Percentiles rank a stretch among this genome's conserved stretches.
phyloP scores from a whole-genome alignment of 2,329 filamentous ascomycete genomes.

The Fusarium neocosmosporiellum region DNA sequence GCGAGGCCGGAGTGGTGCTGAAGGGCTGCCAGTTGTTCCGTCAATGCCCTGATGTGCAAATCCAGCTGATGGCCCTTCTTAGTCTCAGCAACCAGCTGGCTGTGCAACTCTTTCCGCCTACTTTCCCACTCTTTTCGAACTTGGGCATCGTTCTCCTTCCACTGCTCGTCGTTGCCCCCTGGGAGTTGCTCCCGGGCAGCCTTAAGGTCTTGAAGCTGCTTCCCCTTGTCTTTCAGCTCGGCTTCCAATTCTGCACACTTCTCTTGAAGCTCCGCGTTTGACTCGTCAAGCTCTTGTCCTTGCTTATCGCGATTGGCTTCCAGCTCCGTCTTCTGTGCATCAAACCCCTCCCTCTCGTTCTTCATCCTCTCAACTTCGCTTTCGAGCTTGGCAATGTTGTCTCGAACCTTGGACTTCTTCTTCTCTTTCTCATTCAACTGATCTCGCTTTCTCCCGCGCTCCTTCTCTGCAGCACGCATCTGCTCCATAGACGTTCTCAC shows the following conservation, averaged over 20 bases:
- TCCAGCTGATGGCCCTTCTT: conserved; percentile 60
- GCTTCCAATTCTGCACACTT: conserved; percentile 75
- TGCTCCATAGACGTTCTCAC: conserved; percentile 83
- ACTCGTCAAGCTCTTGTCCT: conserved; percentile 62
- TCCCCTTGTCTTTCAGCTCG: conserved; percentile 73
- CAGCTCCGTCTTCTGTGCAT: conserved; percentile 63
- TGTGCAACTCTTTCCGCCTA: conserved; percentile 64
- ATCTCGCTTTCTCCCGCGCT: conserved; percentile 82
- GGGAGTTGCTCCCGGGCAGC: conserved; percentile 73
- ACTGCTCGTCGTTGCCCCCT: conserved; percentile 69
- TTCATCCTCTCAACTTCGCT: conserved; percentile 71
- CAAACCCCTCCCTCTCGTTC: conserved; percentile 64
- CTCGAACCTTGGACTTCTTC: conserved; percentile 75
- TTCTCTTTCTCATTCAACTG: conserved; percentile 74
- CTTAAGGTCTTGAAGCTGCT: conserved; percentile 80
- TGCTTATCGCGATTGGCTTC: conserved; percentile 64
- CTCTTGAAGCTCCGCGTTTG: conserved; percentile 72
- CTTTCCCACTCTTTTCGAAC: conserved; percentile 68
- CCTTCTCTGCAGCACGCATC: conserved; percentile 83
- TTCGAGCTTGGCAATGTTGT: conserved; percentile 77
- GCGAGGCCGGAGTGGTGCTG: conserved; percentile 56
- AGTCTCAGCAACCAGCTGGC: conserved; percentile 59
- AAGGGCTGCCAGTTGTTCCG: conserved; percentile 57
- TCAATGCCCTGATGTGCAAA: conserved; percentile 57
- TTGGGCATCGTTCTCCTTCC: conserved; percentile 62